Evolutionary conservation across 2,329 filamentous ascomycete species (phyloP), one percentile per base, ranked within the genome.

Genomic region (Colletotrichum noveboracense): DNA sequence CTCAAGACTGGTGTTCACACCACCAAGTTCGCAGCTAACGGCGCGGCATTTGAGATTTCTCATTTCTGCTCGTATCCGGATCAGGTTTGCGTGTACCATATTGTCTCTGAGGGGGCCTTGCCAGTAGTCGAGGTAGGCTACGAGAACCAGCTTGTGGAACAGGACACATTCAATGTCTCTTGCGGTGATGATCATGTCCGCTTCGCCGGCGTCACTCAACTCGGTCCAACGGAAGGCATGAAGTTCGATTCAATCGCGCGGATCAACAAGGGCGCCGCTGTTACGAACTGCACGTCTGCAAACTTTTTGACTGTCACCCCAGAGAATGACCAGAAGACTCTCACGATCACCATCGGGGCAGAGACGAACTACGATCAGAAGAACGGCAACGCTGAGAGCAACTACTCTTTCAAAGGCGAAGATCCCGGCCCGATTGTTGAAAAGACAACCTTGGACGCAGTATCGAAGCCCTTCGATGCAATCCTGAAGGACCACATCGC

Each of bases 281-380:
- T 82, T 7, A 70, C 72, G 3, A 14, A 48, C 1, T 78, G 77
- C 52, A 61, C 65, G 1, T 28, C 55, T 10, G 77, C 77, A 18
- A 79, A 82, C 12, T 78, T 77, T 1, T 77, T 87, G 21, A 78
- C 78, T 1, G 77, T 88, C 21, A 74, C 80, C 8, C 76, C 83
- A 2, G 72, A 64, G 6, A 77, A 81, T 4, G 55, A 30, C 30
- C 68, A 71, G 7, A 80, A 75, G 3, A 79, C 77, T 12, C 56
- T 86, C 12, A 82, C 83, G 32, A 9, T 91, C 8, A 81, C 90
- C 1, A 79, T 90, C 18, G 85, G 85, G 86, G 84, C 2, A n/a
- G 84, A 81, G 8, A 90, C 89, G 2, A 84, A 91, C 73, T 91
- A 89, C 70, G 88, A 91, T 64, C 82, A 87, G 69, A 86, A 82